A percentile compares a stretch with the other conserved stretches of the same genome.
Conservation (phyloP, 352 stramenopile species). For the Phytopythium cucurbitacearum region DNA sequence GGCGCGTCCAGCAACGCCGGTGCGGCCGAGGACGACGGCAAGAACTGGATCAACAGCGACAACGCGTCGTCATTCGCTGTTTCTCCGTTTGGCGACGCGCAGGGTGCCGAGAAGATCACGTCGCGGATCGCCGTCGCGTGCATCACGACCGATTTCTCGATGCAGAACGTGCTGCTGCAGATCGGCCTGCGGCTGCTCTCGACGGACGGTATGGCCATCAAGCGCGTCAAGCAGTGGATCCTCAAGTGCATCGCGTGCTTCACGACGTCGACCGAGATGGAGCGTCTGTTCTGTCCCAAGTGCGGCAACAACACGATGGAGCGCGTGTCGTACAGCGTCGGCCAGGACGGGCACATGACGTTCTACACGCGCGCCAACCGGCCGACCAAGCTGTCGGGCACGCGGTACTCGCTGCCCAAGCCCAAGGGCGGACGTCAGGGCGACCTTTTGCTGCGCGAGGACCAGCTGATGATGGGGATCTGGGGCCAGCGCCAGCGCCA, state of each 20-base stretch:
- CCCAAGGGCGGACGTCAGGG: constrained; percentile 90
- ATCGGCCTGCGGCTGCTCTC: constrained; percentile 80
- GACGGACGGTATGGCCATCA: constrained; percentile 82
- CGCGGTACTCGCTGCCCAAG: constrained; percentile 97
- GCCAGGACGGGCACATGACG: constrained; percentile 89
- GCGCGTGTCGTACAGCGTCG: constrained; percentile 92
- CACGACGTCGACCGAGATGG: constrained; percentile 91
- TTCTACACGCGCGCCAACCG: constrained; percentile 83
- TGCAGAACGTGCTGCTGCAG: constrained; percentile 90
- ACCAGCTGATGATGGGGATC: constrained; percentile 95
- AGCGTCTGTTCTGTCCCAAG: constrained; percentile 94
- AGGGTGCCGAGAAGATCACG: constrained; percentile 56
- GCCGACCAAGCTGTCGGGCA: constrained; percentile 90
- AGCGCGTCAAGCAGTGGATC: constrained; percentile 93
- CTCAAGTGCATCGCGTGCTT: constrained; percentile 97
- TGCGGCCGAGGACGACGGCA: constrained; percentile 76
- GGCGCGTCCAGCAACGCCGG: constrained; percentile 73
- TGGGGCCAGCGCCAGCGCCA: constrained; percentile 95
- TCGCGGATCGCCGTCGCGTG: constrained; percentile 57
- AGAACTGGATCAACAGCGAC: constrained; percentile 80
- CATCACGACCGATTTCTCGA: constrained; percentile 88
- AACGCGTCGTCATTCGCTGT: constrained; percentile 60
- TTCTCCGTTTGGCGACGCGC: constrained; percentile 74
- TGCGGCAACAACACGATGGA: constrained; percentile 96
- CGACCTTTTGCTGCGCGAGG: constrained; percentile 96